Base-by-base conservation (phyloP, 148 eudicot species). In the Rhododendron williamsianum region DNA sequence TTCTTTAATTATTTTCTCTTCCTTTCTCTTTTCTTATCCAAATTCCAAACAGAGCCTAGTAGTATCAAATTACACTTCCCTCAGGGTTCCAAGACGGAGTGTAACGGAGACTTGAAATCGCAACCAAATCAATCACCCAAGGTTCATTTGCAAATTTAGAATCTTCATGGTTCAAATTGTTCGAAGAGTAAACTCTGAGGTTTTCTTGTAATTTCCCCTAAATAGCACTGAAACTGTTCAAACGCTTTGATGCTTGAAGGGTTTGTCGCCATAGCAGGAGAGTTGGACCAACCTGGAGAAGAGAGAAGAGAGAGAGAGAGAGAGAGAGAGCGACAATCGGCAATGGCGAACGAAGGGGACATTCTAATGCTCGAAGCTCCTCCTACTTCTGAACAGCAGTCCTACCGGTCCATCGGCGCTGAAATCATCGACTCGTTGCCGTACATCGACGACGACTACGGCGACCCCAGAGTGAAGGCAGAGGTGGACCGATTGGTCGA, bases 391-490 rank as follows among this genome's bases (percentile, higher is more conserved):
- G 90, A 36, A 7, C 15, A 77, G 30, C 52, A 86, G 15, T 67
- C 90, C 6, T 86, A 87, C 60, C 89, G 91, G 18, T 87, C 93
- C 25, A 88, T 91, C 25, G 87, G 90, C 52, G 93, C 93, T 0
- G 95, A 88, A 46, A 84, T 88, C 38, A 92, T 96, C 82, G 98
- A 96, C 81, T 94, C 99, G 0, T 85, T 96, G 85, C 99, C 99
- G 15, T 96, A 96, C 93, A 93, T 96, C 83, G 99, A 96, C 90
- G 94, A 90, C 71, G 99, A 96, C 85, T 96, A 94, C 82, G 92
- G 91, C 6, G 85, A 94, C 82, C 96, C 98, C 27, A 76, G 84
- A 6, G 93, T 94, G 23, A 94, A 94, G 87, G 89, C 63, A 8
- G 97, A 96, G 88, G 99, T 96, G 15, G 98, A 96, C 81, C 95